A percentile compares a stretch with the other conserved stretches of the same genome.
phyloP scores from a whole-genome alignment of 2,329 filamentous ascomycete species.

The Epichloe glyceriae region DNA sequence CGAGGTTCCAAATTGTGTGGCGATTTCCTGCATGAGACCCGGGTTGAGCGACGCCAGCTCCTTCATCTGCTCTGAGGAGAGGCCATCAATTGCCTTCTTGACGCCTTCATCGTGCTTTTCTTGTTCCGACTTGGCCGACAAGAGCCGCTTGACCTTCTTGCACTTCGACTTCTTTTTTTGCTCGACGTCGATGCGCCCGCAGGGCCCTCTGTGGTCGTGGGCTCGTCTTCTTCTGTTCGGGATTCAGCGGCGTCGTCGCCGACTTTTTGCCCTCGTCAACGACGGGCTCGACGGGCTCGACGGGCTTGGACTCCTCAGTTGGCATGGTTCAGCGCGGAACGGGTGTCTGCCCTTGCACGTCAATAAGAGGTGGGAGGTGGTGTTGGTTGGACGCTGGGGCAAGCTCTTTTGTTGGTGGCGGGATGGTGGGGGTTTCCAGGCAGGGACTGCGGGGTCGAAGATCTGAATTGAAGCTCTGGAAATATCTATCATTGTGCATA shows the following conservation, averaged over 20 bases:
- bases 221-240: constrained; percentile 34
- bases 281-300: constrained; percentile 38
- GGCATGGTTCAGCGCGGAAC: constrained; percentile 24
- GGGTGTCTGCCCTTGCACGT: background rate
- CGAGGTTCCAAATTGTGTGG: constrained; percentile 21
- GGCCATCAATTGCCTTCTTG: constrained; percentile 38
- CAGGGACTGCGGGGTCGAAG: no score
- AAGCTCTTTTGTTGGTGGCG: background rate
- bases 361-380: background rate
- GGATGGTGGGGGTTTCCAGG: background rate
- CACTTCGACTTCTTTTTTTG: constrained; percentile 49
- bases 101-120: constrained; percentile 23
- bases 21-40: constrained; percentile 50
- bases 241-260: constrained; percentile 27
- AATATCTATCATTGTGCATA: no score
- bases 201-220: constrained; percentile 23
- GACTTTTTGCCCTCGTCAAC: constrained; percentile 35
- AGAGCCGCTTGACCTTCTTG: constrained; percentile 42
- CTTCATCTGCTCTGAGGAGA: constrained; percentile 44
- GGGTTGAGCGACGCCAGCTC: constrained; percentile 62
- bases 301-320: constrained; percentile 49
- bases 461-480: no score
- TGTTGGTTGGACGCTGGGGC: background rate
- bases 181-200: constrained; percentile 10
- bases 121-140: constrained; percentile 23